phyloP scores from a whole-genome alignment of 1,284 basidiomycete genomes.

The Amylostereum chailletii region DNA sequence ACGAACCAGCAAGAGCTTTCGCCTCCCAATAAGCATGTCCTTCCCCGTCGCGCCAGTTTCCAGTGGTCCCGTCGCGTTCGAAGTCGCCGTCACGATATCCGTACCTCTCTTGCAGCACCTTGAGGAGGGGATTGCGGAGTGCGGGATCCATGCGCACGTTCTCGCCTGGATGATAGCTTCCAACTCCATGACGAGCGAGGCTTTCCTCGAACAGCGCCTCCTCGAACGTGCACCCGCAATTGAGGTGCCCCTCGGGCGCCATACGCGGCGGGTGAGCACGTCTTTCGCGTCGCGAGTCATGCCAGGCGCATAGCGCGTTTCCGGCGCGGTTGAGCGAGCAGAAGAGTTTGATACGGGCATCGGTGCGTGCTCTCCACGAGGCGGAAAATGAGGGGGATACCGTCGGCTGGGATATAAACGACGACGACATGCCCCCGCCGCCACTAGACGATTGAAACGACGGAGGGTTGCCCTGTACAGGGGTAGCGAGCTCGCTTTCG shows the following conservation, averaged over 20 bases:
- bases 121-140: conserved; percentile 67
- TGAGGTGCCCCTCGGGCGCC: conserved; percentile 66
- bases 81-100: conserved; percentile 80
- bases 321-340: conserved; percentile 79
- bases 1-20: conserved; percentile 32
- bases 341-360: conserved; percentile 57
- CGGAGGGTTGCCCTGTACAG: conserved; percentile 12
- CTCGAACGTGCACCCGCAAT: conserved; percentile 75
- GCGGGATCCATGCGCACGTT: conserved; percentile 80
- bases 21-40: conserved; percentile 56
- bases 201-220: conserved; percentile 81
- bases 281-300: conserved; percentile 75
- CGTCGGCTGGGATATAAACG: conserved; percentile 24
- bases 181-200: conserved; percentile 65
- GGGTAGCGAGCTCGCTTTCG: conserved; percentile 32
- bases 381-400: conserved; percentile 41
- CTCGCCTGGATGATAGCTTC: conserved; percentile 75
- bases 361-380: conserved; percentile 63
- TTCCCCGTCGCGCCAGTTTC: conserved; percentile 58
- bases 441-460: conserved; percentile 9
- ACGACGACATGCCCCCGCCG: conserved; percentile 18
- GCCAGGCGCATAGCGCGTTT: conserved; percentile 80
- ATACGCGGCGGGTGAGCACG: conserved; percentile 69
- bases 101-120: conserved; percentile 60
- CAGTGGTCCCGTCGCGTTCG: conserved; percentile 53